A percentile compares a stretch with the other conserved stretches of the same genome.
Conservation (phyloP, 306 rosid genomes). For the Parietaria judaica region DNA sequence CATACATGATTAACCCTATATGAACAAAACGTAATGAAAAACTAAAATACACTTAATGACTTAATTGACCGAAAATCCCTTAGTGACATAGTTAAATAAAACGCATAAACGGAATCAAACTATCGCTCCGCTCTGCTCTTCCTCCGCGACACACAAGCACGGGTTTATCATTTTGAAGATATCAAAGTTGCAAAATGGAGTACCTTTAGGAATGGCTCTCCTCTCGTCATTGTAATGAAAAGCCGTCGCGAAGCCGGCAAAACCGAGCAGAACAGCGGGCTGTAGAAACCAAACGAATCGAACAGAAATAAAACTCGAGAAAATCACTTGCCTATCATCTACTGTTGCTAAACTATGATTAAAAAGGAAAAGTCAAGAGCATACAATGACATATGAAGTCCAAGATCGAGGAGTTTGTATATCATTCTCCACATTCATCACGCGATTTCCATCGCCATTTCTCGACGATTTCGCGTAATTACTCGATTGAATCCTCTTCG, state of each 20-base stretch:
- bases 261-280: conserved; percentile 59
- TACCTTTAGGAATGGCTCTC: conserved; percentile 75
- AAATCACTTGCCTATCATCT: not conserved
- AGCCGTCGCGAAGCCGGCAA: conserved; percentile 61
- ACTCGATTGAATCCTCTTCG: conserved; percentile 34
- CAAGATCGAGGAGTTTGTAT: conserved; percentile 38
- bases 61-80: too few relatives aligned
- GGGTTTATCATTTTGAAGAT: not conserved
- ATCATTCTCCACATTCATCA: conserved; percentile 18
- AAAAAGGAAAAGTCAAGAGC: conserved; percentile 14
- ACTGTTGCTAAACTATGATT: not conserved
- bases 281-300: conserved; percentile 21
- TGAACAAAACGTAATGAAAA: not conserved
- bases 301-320: not conserved
- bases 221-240: conserved; percentile 74
- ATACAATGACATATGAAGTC: conserved; percentile 51
- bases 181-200: conserved; percentile 7
- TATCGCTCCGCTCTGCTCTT: too few relatives aligned
- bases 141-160: too few relatives aligned
- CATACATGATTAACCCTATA: not conserved
- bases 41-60: too few relatives aligned
- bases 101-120: too few relatives aligned
- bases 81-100: too few relatives aligned
- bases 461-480: conserved; percentile 41
- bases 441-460: conserved; percentile 22